Evolutionary conservation across 2,329 filamentous ascomycete genomes (phyloP).

Genomic region (Scedosporium apiospermum): DNA sequence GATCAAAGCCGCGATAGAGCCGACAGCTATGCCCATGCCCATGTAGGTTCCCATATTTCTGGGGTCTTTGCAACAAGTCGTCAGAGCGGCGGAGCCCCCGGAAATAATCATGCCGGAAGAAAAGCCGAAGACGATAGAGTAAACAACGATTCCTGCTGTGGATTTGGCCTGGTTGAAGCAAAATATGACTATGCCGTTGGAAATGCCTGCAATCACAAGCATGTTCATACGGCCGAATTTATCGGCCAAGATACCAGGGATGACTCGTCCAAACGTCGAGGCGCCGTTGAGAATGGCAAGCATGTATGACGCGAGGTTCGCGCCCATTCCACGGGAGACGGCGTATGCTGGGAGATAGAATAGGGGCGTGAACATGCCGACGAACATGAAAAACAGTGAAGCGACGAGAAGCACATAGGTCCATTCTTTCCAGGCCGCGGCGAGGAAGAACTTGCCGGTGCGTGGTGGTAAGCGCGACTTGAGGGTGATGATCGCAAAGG

Average conservation of each 20-base stretch:
- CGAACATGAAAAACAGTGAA: constrained; percentile 45
- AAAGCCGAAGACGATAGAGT: constrained; percentile 59
- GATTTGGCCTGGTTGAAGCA: constrained; percentile 35
- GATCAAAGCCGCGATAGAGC: constrained; percentile 30
- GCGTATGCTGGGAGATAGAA: constrained; percentile 44
- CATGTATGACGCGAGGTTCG: constrained; percentile 33
- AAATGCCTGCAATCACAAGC: constrained; percentile 39
- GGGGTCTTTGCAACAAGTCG: constrained; percentile 32
- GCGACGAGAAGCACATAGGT: constrained; percentile 37
- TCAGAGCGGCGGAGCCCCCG: constrained; percentile 31
- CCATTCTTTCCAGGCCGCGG: constrained; percentile 20
- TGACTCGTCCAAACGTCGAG: constrained; percentile 42
- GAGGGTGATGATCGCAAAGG: constrained; percentile 25
- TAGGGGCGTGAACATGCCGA: constrained; percentile 44
- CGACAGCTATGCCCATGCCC: constrained; percentile 34
- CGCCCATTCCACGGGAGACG: constrained; percentile 29
- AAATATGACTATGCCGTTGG: constrained; percentile 35
- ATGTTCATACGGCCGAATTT: constrained; percentile 34
- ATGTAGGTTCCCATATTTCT: constrained; percentile 46
- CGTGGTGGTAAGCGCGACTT: constrained; percentile 34
- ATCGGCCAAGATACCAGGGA: constrained; percentile 38
- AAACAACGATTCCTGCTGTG: constrained; percentile 51
- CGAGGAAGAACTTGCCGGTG: constrained; percentile 32
- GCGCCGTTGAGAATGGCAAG: constrained; percentile 48
- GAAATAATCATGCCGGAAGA: constrained; percentile 37